Conservation (phyloP, 2,329 filamentous ascomycete genomes). For the Phyllosticta citribraziliensis region DNA sequence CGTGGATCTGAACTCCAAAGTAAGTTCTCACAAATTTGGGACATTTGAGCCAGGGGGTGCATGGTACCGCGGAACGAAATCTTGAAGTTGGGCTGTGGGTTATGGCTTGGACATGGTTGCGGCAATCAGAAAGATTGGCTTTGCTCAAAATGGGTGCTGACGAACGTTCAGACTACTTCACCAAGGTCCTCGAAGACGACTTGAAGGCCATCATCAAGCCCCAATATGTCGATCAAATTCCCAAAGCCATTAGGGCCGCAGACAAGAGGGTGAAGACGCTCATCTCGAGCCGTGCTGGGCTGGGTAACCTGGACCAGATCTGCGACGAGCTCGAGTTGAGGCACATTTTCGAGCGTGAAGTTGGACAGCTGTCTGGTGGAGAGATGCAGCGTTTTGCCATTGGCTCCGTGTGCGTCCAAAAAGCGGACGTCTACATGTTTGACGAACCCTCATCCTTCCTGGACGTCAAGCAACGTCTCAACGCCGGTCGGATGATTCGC, state of each 20-base stretch:
- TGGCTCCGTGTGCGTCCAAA: slow-evolving; percentile 87
- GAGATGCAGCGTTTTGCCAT: slow-evolving; percentile 98
- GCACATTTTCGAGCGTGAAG: slow-evolving; percentile 86
- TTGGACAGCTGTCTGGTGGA: slow-evolving; percentile 85
- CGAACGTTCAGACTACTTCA: slow-evolving; percentile 73
- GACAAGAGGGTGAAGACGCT: slow-evolving; percentile 71
- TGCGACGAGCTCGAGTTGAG: slow-evolving; percentile 75
- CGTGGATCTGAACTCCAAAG: slow-evolving; percentile 95
- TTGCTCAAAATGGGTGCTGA: slow-evolving; percentile 12
- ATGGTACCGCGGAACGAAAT: neutral
- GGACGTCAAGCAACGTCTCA: slow-evolving; percentile 97
- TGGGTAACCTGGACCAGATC: slow-evolving; percentile 74
- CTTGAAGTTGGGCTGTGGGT: neutral
- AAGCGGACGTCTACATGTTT: slow-evolving; percentile 96
- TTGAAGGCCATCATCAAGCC: slow-evolving; percentile 98
- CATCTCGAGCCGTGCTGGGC: slow-evolving; percentile 64
- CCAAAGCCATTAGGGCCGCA: slow-evolving; percentile 75
- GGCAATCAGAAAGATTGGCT: neutral
- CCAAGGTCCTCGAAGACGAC: slow-evolving; percentile 93
- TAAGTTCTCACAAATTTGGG: slow-evolving; percentile 35
- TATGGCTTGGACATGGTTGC: neutral
- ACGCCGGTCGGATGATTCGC: slow-evolving; percentile 84
- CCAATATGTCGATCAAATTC: slow-evolving; percentile 98
- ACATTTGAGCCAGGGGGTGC: neutral
- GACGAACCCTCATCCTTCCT: slow-evolving; percentile 98